Conservation (phyloP, 2,329 filamentous ascomycete species). For the Septoria petroselini region DNA sequence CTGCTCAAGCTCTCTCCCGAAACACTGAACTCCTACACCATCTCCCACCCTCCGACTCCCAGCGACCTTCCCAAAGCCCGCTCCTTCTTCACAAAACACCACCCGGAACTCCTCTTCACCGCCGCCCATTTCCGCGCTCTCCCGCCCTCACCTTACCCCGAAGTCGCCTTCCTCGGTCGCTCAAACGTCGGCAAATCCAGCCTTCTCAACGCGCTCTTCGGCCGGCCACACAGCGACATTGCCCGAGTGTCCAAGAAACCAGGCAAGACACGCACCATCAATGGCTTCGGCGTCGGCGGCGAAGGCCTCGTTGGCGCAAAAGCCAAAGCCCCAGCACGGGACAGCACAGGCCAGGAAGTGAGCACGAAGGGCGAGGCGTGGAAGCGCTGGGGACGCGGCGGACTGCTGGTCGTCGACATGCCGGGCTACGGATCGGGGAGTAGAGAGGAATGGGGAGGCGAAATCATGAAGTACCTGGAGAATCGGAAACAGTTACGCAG, state of each 20-base stretch:
- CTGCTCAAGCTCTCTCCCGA: conserved; percentile 32
- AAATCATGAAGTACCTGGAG: conserved; percentile 67
- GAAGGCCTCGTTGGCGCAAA: conserved; percentile 23
- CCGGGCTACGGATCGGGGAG: conserved; percentile 67
- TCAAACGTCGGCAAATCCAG: conserved; percentile 69
- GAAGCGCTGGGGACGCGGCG: conserved; percentile 37
- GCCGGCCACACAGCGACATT: conserved; percentile 40
- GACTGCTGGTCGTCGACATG: conserved; percentile 64
- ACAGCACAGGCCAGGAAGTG: conserved; percentile 34
- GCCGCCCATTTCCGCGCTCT: conserved; percentile 59
- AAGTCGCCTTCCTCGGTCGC: conserved; percentile 65
- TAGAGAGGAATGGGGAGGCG: conserved; percentile 59
- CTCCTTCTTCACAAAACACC: conserved; percentile 47
- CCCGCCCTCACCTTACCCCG: conserved; percentile 53
- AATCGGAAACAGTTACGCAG: conserved; percentile 61
- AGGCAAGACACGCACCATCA: conserved; percentile 63
- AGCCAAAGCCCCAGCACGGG: conserved; percentile 9
- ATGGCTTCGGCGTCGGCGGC: conserved; percentile 60
- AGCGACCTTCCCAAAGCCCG: conserved; percentile 43
- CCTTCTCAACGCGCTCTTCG: conserved; percentile 63
- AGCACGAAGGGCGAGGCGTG: conserved; percentile 38
- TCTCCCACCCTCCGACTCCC: conserved; percentile 33
- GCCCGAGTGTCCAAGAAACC: conserved; percentile 59
- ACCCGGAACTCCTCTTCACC: conserved; percentile 58
- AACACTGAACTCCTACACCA: conserved; percentile 37